These are phyloP conservation scores for Rubroboletus pulcherrimus DNA, from an alignment of 768 basidiomycete species.

Conservation along the genomic window DNA sequence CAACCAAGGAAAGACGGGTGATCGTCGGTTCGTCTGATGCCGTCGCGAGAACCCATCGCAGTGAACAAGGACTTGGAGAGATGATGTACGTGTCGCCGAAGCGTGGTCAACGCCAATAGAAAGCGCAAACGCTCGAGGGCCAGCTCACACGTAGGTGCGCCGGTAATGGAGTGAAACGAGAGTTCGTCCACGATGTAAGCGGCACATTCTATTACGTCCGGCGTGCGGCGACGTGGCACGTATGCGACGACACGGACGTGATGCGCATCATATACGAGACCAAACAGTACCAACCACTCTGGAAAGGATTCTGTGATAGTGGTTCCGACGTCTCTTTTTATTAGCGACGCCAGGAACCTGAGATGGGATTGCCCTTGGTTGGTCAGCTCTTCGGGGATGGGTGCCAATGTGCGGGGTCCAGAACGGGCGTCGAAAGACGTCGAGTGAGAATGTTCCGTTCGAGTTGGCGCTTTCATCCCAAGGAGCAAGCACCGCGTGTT, in stretches of 20 bases:
- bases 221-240: slow-evolving; percentile 12
- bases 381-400: slow-evolving; percentile 16
- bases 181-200: slow-evolving; percentile 24
- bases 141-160: slow-evolving; percentile 4
- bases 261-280: slow-evolving; percentile 18
- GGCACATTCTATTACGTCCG: slow-evolving; percentile 7
- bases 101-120: slow-evolving; percentile 13
- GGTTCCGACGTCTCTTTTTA: neutral
- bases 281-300: slow-evolving; percentile 27
- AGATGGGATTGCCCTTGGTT: slow-evolving; percentile 9
- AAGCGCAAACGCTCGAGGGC: slow-evolving; percentile 19
- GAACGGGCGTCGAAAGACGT: neutral
- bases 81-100: slow-evolving; percentile 19
- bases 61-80: slow-evolving; percentile 16
- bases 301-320: slow-evolving; percentile 10
- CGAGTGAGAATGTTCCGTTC: neutral
- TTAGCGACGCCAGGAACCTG: slow-evolving; percentile 8
- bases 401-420: neutral
- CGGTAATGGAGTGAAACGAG: slow-evolving; percentile 1
- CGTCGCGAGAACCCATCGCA: neutral
- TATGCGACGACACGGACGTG: slow-evolving; percentile 20
- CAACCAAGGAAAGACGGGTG: neutral
- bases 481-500: slow-evolving; percentile 13
- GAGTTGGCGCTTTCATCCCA: slow-evolving; percentile 11
- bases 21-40: neutral